Evolutionary conservation across 2,329 filamentous ascomycete genomes (phyloP).

Genomic region (Cadophora malorum): DNA sequence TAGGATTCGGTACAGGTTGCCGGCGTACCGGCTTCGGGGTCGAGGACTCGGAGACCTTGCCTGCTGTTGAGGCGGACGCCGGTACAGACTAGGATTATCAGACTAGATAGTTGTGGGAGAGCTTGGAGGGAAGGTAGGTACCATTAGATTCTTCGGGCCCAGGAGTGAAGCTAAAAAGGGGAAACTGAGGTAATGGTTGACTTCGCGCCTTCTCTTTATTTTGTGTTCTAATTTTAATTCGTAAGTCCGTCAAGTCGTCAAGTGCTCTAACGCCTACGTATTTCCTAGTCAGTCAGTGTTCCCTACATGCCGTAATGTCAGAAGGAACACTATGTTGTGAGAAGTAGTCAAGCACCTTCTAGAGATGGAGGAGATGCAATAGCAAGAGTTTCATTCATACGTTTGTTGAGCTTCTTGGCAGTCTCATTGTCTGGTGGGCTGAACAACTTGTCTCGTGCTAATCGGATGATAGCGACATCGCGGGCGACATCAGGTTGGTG

Average conservation of each 20-base stretch:
- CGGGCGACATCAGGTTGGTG: slow-evolving; percentile 21
- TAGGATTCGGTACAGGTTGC: slow-evolving; percentile 25
- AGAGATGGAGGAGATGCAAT: slow-evolving; percentile 8
- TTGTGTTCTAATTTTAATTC: neutral
- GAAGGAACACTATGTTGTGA: neutral
- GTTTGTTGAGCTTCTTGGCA: slow-evolving; percentile 22
- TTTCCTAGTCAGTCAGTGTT: neutral
- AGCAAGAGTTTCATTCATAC: slow-evolving; percentile 23
- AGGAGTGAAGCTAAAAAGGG: slow-evolving; percentile 13
- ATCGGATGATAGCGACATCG: slow-evolving; percentile 20
- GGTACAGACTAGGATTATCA: slow-evolving; percentile 11
- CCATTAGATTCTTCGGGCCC: slow-evolving; percentile 13
- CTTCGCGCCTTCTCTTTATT: neutral
- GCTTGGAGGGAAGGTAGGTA: neutral
- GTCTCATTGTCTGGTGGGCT: slow-evolving; percentile 24
- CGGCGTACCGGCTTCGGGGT: slow-evolving; percentile 24
- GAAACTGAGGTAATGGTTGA: slow-evolving; percentile 7
- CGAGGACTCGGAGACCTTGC: slow-evolving; percentile 27
- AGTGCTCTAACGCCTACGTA: slow-evolving; percentile 16
- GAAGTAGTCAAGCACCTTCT: slow-evolving; percentile 6
- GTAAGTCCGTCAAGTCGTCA: slow-evolving; percentile 10
- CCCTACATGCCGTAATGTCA: neutral
- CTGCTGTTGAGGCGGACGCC: slow-evolving; percentile 17
- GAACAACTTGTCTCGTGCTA: slow-evolving; percentile 25
- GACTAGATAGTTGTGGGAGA: neutral